Base-by-base conservation (phyloP, 2,329 filamentous ascomycete species). In the Beauveria caledonica region DNA sequence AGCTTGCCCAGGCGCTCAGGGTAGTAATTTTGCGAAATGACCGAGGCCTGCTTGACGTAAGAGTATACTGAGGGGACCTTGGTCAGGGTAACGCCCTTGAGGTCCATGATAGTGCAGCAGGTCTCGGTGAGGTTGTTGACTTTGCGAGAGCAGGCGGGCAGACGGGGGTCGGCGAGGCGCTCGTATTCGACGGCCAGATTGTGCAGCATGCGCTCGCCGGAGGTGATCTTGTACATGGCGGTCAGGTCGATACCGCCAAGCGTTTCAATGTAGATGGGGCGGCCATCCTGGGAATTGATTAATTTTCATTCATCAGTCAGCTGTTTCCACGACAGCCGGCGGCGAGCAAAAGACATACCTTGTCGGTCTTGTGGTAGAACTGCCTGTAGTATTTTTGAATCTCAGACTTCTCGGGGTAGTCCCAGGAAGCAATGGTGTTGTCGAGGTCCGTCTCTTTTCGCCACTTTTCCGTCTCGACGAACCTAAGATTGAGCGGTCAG, bases 141-240 rank as follows among this genome's bases (percentile, higher is more conserved):
- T 78, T 96, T 96, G 76, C 93, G 92, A 60, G 92, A 96, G 83
- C 92, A 97, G 67, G 94, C 93, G 57, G 94, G 94, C 60, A 99
- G 84, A 66, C 94, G 89, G 15, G 92, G 92, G 76, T 97, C 93
- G 66, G 90, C 84, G 67, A 97, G 83, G 75, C 93, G 96, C 81
- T 99, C 94, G 80, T 99, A 99, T 79, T 99, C 94, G 73, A 92
- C 88, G 53, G 96, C 93, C 48, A 99, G 86, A 80, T 97, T 97
- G 75, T 90, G 86, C 63, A 97, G 80, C 93, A 99, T 97, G 76
- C 93, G 91, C 65, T 97, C 91, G 69, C 85, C 82, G 51, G 88
- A 89, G 64, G 92, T 97, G 78, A 97, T 94, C 77, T 94, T 93
- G 80, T 90, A 88, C 86, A 97, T 92, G 72, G 87, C 87, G 59